Conservation (phyloP, 306 rosid species). For the Abrus precatorius region DNA sequence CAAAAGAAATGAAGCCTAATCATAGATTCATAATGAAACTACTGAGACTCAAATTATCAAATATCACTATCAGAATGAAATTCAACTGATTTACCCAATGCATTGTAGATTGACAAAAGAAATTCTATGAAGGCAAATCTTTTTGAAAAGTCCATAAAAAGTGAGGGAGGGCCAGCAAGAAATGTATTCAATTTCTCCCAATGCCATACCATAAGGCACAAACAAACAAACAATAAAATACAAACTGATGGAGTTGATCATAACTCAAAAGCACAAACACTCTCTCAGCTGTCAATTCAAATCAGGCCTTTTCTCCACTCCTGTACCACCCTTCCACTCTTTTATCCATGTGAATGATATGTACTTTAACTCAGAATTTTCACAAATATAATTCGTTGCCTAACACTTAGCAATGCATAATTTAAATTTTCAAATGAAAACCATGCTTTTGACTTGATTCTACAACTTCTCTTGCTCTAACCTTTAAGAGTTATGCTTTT, state of each 20-base stretch:
- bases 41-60: not conserved
- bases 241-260: not conserved
- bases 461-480: constrained; percentile 11
- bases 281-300: not conserved
- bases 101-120: not conserved
- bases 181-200: not conserved
- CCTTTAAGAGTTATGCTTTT: not conserved
- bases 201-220: not conserved
- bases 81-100: constrained; percentile 6
- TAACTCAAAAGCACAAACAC: not conserved
- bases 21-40: not conserved
- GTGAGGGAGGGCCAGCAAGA: too few relatives aligned
- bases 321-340: not conserved
- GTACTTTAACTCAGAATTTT: not conserved
- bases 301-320: not conserved
- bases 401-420: not conserved
- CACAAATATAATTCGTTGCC: not conserved
- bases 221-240: not conserved
- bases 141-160: not conserved
- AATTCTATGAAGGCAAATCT: not conserved
- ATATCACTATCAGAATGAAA: constrained; percentile 25
- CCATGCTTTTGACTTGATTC: not conserved
- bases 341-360: not conserved
- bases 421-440: not conserved
- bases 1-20: constrained; percentile 15